These are phyloP conservation scores for Podospora fimiseda DNA, from an alignment of 495 filamentous ascomycete genomes.

Conservation along the genomic window DNA sequence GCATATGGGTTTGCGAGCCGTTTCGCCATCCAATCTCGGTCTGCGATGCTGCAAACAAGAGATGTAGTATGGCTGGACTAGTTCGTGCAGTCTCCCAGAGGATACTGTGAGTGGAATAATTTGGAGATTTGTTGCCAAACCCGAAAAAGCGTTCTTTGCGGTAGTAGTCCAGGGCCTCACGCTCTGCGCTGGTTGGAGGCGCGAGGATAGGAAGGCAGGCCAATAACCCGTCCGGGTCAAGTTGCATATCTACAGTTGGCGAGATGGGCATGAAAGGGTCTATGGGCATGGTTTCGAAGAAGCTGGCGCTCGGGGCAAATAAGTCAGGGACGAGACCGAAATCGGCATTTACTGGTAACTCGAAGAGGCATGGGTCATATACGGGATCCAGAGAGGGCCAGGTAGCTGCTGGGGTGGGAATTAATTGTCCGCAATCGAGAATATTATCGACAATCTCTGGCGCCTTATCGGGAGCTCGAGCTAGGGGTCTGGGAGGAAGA, in stretches of 20 bases:
- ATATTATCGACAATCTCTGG: not conserved
- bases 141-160: conserved; percentile 11
- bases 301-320: not conserved
- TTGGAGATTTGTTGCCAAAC: conserved; percentile 18
- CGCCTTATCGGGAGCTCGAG: not conserved
- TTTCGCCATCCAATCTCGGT: conserved; percentile 11
- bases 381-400: not conserved
- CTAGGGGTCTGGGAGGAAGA: not conserved
- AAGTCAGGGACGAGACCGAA: not conserved
- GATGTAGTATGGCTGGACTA: conserved; percentile 9
- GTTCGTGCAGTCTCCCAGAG: conserved; percentile 3
- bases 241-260: conserved; percentile 7
- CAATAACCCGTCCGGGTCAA: conserved; percentile 2
- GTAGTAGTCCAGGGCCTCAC: conserved; percentile 12
- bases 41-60: conserved; percentile 16
- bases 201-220: conserved; percentile 10
- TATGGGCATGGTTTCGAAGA: not conserved
- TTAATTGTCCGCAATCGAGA: not conserved
- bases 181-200: conserved; percentile 6
- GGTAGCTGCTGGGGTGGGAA: not conserved
- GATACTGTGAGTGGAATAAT: conserved; percentile 19
- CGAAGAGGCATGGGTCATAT: not conserved
- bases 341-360: not conserved
- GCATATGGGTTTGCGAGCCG: not conserved
- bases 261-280: not conserved